Evolutionary conservation across 495 filamentous ascomycete genomes (phyloP).

Genomic region (Sordaria brevicollis): DNA sequence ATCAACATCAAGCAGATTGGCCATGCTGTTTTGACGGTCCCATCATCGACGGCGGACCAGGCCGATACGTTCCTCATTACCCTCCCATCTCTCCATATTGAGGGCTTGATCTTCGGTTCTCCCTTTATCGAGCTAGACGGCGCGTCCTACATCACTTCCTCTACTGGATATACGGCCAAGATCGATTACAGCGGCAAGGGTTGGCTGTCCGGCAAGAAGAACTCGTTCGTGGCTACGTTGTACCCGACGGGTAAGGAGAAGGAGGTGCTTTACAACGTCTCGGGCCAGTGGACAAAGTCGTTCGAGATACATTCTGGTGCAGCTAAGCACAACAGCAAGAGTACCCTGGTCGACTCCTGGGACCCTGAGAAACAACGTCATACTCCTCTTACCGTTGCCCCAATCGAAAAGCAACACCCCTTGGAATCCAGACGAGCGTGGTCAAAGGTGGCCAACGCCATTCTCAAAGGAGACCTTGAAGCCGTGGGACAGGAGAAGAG

Average conservation of each 20-base stretch:
- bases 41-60: constrained; percentile 38
- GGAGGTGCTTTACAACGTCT: constrained; percentile 70
- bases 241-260: constrained; percentile 71
- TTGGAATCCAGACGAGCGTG: constrained; percentile 85
- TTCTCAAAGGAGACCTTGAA: constrained; percentile 75
- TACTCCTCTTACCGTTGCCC: constrained; percentile 60
- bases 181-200: constrained; percentile 89
- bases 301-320: constrained; percentile 70
- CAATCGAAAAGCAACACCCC: constrained; percentile 71
- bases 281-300: constrained; percentile 83
- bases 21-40: constrained; percentile 75
- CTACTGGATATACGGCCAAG: constrained; percentile 79
- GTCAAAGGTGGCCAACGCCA: constrained; percentile 71
- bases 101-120: constrained; percentile 82
- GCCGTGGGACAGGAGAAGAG: constrained; percentile 65
- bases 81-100: constrained; percentile 84
- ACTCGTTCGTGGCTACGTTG: constrained; percentile 70
- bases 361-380: constrained; percentile 49
- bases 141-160: constrained; percentile 70
- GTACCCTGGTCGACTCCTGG: constrained; percentile 54
- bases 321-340: constrained; percentile 45
- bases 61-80: constrained; percentile 80
- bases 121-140: constrained; percentile 87
- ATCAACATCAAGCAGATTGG: constrained; percentile 96
- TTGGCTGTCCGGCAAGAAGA: constrained; percentile 93